phyloP scores from a whole-genome alignment of 2,329 filamentous ascomycete genomes.

The Alternaria sp. region DNA sequence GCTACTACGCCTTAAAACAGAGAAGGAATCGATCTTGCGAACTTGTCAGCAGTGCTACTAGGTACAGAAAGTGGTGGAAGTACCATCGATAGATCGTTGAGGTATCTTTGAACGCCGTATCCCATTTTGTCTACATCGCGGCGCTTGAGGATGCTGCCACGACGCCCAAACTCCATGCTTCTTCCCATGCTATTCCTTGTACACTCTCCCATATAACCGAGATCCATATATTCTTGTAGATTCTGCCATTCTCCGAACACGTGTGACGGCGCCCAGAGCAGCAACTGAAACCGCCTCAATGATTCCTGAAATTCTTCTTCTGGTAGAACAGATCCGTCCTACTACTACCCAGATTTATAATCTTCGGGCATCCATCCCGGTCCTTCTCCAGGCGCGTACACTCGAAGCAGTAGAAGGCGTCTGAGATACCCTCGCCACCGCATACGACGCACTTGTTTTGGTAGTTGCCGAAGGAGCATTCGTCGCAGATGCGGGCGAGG shows the following conservation, averaged over 20 bases:
- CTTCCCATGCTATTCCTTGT: background rate
- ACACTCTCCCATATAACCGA: background rate
- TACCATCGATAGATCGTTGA: constrained; percentile 4
- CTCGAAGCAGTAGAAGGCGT: constrained; percentile 99
- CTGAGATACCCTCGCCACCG: constrained; percentile 95
- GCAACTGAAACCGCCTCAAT: constrained; percentile 32
- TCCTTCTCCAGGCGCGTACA: constrained; percentile 97
- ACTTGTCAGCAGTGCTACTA: background rate
- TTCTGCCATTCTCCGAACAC: background rate
- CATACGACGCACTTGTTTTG: constrained; percentile 99
- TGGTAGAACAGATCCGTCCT: constrained; percentile 88
- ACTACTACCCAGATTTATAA: constrained; percentile 95
- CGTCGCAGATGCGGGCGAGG: constrained; percentile 97
- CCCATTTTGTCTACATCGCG: background rate
- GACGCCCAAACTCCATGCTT: constrained; percentile 4
- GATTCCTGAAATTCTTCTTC: constrained; percentile 74
- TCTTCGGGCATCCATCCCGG: constrained; percentile 96
- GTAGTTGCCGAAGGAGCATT: constrained; percentile 99
- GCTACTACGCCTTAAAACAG: background rate
- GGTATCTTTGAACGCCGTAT: constrained; percentile 4
- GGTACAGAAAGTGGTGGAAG: background rate
- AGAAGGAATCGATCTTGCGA: background rate
- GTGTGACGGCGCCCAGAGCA: background rate
- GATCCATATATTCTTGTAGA: background rate
- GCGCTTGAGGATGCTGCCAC: background rate